These are phyloP conservation scores for Mycena vitilis DNA, from an alignment of 768 basidiomycete species.

Conservation along the genomic window DNA sequence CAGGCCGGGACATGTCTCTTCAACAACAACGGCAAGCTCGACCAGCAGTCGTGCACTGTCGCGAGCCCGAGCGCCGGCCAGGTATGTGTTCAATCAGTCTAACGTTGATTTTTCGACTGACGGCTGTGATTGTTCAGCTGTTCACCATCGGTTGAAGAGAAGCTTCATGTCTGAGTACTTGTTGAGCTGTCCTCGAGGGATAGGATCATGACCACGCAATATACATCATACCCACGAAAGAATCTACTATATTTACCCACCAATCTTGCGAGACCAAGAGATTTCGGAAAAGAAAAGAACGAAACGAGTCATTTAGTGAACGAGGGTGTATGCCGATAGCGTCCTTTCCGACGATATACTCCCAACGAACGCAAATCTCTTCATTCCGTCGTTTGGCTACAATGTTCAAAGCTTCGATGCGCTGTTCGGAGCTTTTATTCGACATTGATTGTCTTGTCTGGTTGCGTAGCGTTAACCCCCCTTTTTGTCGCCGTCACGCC, in stretches of 20 bases:
- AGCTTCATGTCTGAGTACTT: background rate
- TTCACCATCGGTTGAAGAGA: constrained; percentile 24
- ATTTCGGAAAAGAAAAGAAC: background rate
- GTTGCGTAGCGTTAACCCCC: too few species aligned
- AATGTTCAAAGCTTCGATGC: too few species aligned
- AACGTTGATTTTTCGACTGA: too few species aligned
- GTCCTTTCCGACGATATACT: too few species aligned
- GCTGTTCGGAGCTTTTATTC: too few species aligned
- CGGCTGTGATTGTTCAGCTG: background rate
- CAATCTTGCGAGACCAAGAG: background rate
- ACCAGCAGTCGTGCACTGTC: constrained; percentile 31
- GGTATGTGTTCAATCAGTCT: too few species aligned
- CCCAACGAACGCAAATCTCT: too few species aligned
- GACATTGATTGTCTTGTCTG: too few species aligned
- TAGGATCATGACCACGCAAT: constrained; percentile 14
- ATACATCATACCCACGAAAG: constrained; percentile 25
- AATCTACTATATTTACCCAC: background rate
- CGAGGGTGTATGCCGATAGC: too few species aligned
- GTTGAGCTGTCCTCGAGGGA: constrained; percentile 15
- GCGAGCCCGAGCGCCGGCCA: constrained; percentile 23
- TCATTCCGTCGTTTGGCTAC: too few species aligned
- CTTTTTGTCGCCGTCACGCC: too few species aligned
- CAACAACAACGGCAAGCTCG: constrained; percentile 33
- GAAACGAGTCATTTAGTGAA: too few species aligned
- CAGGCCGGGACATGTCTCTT: constrained; percentile 33